Evolutionary conservation across 2,329 filamentous ascomycete species (phyloP).

Genomic region (Tolypocladium inflatum): DNA sequence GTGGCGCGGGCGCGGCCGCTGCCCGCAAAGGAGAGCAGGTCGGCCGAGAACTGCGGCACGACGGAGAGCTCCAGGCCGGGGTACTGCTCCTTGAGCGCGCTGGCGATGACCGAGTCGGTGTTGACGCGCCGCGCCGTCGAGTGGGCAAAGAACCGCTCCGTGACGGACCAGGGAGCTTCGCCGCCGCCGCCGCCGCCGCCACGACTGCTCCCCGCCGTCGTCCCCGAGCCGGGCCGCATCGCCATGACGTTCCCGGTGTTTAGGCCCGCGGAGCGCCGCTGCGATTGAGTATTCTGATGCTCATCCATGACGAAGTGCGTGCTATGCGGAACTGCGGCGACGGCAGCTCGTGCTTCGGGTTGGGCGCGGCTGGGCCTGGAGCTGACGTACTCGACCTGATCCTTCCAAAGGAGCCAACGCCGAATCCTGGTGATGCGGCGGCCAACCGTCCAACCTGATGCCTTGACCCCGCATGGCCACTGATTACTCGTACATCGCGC

Average conservation of each 20-base stretch:
- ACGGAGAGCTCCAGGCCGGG: conserved; percentile 31
- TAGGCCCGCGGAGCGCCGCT: not conserved
- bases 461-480: no score
- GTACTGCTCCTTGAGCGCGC: conserved; percentile 30
- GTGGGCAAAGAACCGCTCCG: conserved; percentile 23
- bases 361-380: not conserved
- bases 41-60: conserved; percentile 17
- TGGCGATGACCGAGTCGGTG: conserved; percentile 32
- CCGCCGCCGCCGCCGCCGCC: no score
- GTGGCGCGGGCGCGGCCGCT: conserved; percentile 26
- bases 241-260: not conserved
- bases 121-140: conserved; percentile 28
- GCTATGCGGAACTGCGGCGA: no score
- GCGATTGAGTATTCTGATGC: not conserved
- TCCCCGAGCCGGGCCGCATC: not conserved
- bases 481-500: no score
- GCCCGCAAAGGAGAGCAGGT: conserved; percentile 32
- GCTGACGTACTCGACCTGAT: not conserved
- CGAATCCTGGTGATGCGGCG: not conserved
- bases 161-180: not conserved
- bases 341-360: not conserved
- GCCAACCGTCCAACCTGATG: no score
- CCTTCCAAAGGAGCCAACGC: not conserved
- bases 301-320: not conserved
- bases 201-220: not conserved